Base-by-base conservation (phyloP, 2,329 filamentous ascomycete genomes). In the Davidsoniella eucalypti region DNA sequence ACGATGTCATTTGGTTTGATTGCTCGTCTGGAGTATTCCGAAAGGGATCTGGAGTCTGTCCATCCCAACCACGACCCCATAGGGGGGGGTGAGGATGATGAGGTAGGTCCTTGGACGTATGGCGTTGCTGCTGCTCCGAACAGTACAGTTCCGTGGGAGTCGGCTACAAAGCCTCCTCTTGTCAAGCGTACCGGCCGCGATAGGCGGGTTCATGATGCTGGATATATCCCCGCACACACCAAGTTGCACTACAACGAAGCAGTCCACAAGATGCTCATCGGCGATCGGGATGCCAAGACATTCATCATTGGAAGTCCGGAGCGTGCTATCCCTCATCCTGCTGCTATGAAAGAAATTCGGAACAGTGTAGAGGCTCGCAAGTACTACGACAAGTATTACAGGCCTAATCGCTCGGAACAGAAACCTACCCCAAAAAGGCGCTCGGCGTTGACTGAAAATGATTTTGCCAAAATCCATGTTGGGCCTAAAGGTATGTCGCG, bases 251-350 rank as follows among this genome's bases (percentile, higher is more conserved):
- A 36, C 26, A 48, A 45, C 12, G 38, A 49, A 23, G 46, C 42
- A 12, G 17, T 52, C 4, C 51, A 50, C 41, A 42, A 39, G 14
- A 52, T 52, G 46, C 44, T 49, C 3, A 43, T 47, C 33, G 51
- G 47, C n/a, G 51, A 52, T 23, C 43, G 51, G 21, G 51, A 52
- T 39, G 51, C 47, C 25, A 47, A 44, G 12, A 52, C 39, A 18
- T 52, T 52, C 17, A 47, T 50, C 36, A 48, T 52, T 47, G 51
- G 51, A 12, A 46, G 45, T 10, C 51, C 51, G n/a, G 46, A 44
- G 18, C 37, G 46, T 25, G 43, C 46, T 16, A 26, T 38, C 6
- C 42, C 47, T 0, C 51, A 48, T 26, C 14, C 49, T n/a, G 47
- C 51, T 5, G 51, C 47, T 33, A 47, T 40, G n/a, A 46, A 43